Evolutionary conservation across 345 rosid species (phyloP).

Genomic region (Populus simonii): DNA sequence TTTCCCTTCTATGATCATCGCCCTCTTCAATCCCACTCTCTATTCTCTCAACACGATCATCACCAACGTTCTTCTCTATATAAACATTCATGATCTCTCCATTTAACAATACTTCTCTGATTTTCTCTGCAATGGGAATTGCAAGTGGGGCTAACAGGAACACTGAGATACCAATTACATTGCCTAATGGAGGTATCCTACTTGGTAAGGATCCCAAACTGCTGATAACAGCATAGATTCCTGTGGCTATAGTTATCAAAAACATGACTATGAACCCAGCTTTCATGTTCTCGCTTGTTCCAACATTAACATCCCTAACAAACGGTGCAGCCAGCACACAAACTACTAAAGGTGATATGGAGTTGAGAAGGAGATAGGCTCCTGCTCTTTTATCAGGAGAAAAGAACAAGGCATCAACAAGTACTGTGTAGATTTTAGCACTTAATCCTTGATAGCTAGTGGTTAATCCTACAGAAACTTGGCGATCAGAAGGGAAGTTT

Average conservation of each 20-base stretch:
- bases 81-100: constrained; percentile 28
- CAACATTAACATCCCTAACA: constrained; percentile 24
- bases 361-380: constrained; percentile 59
- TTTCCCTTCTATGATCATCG: constrained; percentile 13
- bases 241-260: constrained; percentile 57
- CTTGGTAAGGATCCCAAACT: constrained; percentile 40
- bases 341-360: constrained; percentile 48
- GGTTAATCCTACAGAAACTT: constrained; percentile 67
- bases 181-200: constrained; percentile 26
- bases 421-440: constrained; percentile 65
- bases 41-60: not conserved
- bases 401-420: constrained; percentile 43
- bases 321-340: constrained; percentile 43
- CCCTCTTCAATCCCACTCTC: constrained; percentile 1
- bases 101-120: constrained; percentile 5
- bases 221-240: constrained; percentile 55
- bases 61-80: constrained; percentile 16
- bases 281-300: not conserved
- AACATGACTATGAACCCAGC: constrained; percentile 46
- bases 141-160: constrained; percentile 49
- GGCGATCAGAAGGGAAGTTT: constrained; percentile 52
- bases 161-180: constrained; percentile 41
- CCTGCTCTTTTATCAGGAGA: constrained; percentile 35
- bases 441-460: constrained; percentile 77
- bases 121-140: constrained; percentile 37